phyloP scores from a whole-genome alignment of 2,329 filamentous ascomycete species.

The Leptographium wingfieldii region DNA sequence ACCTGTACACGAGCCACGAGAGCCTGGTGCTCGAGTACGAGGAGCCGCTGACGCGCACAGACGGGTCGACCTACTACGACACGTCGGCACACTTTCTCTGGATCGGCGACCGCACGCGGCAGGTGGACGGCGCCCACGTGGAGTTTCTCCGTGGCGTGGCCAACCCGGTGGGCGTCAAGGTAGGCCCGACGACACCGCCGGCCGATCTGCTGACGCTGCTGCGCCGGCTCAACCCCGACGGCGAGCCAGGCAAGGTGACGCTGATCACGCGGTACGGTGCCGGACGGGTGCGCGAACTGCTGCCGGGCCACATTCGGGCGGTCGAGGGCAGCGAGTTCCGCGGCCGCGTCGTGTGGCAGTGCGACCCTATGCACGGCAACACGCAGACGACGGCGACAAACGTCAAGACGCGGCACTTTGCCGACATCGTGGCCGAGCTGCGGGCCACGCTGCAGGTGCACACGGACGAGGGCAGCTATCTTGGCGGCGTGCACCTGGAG shows the following conservation, averaged over 20 bases:
- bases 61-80: constrained; percentile 59
- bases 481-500: constrained; percentile 91
- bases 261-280: constrained; percentile 93
- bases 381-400: constrained; percentile 56
- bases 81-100: constrained; percentile 95
- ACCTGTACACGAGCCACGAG: constrained; percentile 92
- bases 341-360: constrained; percentile 76
- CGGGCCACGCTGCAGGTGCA: constrained; percentile 75
- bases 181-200: constrained; percentile 72
- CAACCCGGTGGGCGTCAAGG: constrained; percentile 94
- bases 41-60: constrained; percentile 60
- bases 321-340: constrained; percentile 66
- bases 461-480: constrained; percentile 67
- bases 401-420: constrained; percentile 87
- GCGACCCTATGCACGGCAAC: constrained; percentile 96
- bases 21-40: constrained; percentile 92
- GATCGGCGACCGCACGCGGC: constrained; percentile 93
- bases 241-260: constrained; percentile 85
- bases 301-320: constrained; percentile 77
- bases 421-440: constrained; percentile 79
- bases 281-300: constrained; percentile 56
- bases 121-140: constrained; percentile 85
- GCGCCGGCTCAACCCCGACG: constrained; percentile 68
- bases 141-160: constrained; percentile 95
- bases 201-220: constrained; percentile 68